A percentile compares a stretch with the other conserved stretches of the same genome.
These are phyloP conservation scores for Apocynum venetum DNA, from an alignment of 257 asterid species.

Conservation along the genomic window DNA sequence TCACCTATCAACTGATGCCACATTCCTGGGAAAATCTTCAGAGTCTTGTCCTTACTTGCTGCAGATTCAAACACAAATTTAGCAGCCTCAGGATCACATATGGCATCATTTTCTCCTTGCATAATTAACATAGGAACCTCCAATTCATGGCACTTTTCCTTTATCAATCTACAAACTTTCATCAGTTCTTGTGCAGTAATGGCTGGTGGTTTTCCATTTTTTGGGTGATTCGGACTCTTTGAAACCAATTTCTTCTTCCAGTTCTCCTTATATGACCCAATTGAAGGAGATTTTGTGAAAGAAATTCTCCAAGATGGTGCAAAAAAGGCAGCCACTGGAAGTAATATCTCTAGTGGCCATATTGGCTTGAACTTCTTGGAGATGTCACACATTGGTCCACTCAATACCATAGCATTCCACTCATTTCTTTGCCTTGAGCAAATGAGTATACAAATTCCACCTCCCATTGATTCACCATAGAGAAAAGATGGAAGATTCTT, in stretches of 20 bases:
- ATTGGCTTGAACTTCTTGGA: constrained; percentile 56
- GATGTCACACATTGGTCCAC: constrained; percentile 77
- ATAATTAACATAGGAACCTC: constrained; percentile 63
- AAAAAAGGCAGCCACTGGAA: constrained; percentile 49
- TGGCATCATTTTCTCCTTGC: constrained; percentile 61
- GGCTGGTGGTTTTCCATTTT: constrained; percentile 54
- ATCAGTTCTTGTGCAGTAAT: constrained; percentile 55
- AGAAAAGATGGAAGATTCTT: constrained; percentile 56
- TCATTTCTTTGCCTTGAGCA: constrained; percentile 45
- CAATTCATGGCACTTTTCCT: constrained; percentile 35
- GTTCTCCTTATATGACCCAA: constrained; percentile 40
- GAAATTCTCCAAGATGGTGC: constrained; percentile 67
- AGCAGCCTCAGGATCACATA: constrained; percentile 70
- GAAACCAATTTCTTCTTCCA: constrained; percentile 61
- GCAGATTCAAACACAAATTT: constrained; percentile 37
- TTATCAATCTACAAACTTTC: constrained; percentile 48
- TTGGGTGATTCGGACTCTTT: constrained; percentile 48
- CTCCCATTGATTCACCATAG: constrained; percentile 85
- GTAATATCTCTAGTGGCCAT: constrained; percentile 77
- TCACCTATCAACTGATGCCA: constrained; percentile 82
- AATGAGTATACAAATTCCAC: constrained; percentile 48
- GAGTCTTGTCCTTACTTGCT: constrained; percentile 56
- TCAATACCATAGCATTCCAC: constrained; percentile 69
- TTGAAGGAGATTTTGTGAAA: constrained; percentile 47
- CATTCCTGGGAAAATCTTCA: constrained; percentile 66